Conservation (phyloP, 2,329 filamentous ascomycete genomes). For the Aspergillus versicolor region DNA sequence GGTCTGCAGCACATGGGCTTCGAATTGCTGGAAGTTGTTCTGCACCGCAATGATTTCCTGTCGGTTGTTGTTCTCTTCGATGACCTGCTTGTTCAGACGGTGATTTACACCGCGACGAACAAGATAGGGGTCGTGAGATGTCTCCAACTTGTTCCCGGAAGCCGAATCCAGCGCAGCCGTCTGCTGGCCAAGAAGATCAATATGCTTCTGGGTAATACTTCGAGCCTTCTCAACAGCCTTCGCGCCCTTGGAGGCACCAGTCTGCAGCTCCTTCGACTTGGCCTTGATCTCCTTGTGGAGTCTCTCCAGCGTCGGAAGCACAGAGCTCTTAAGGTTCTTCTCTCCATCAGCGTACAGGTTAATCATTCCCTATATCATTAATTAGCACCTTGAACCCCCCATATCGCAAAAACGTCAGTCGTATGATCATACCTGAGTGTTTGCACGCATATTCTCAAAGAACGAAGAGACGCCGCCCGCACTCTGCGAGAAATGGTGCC, state of each 20-base stretch:
- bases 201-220: conserved; percentile 85
- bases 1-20: conserved; percentile 78
- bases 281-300: conserved; percentile 96
- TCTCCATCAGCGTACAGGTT: conserved; percentile 90
- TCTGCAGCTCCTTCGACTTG: conserved; percentile 84
- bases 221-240: conserved; percentile 93
- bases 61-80: conserved; percentile 93
- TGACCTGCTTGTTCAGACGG: conserved; percentile 83
- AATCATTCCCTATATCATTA: conserved; percentile 64
- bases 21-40: conserved; percentile 82
- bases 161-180: conserved; percentile 73
- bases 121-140: conserved; percentile 83
- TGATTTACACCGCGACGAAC: conserved; percentile 77
- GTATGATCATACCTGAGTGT: conserved; percentile 66
- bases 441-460: conserved; percentile 91
- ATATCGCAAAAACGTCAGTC: too few species aligned
- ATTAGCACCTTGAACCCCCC: neutral
- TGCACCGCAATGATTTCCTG: conserved; percentile 92
- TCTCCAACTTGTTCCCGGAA: conserved; percentile 66
- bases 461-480: conserved; percentile 84
- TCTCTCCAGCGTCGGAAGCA: conserved; percentile 84
- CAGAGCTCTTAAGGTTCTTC: conserved; percentile 80
- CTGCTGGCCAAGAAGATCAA: conserved; percentile 87
- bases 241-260: conserved; percentile 76
- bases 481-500: conserved; percentile 87